Evolutionary conservation across 2,329 filamentous ascomycete genomes (phyloP).

Genomic region (Cytospora piceicola): DNA sequence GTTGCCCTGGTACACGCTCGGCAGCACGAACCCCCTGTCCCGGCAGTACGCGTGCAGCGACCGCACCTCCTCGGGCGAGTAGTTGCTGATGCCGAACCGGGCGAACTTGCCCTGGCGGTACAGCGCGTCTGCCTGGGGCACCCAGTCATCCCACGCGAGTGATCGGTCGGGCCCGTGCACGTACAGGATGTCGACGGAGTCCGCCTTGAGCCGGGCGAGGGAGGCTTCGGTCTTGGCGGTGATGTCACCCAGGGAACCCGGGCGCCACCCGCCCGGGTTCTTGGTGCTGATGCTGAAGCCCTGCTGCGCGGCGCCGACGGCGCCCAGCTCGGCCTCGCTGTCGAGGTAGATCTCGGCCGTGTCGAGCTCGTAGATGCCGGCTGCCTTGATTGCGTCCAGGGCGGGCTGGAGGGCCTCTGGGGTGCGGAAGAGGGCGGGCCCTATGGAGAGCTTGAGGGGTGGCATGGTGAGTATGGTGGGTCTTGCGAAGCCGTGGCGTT

Average conservation of each 20-base stretch:
- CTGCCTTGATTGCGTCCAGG: conserved; percentile 15
- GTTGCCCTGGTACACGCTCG: conserved; percentile 49
- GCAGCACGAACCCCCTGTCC: conserved; percentile 45
- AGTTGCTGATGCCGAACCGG: conserved; percentile 70
- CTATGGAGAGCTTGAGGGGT: conserved; percentile 11
- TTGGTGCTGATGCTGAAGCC: conserved; percentile 27
- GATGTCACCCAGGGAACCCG: conserved; percentile 11
- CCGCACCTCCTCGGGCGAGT: conserved; percentile 72
- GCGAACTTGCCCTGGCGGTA: conserved; percentile 72
- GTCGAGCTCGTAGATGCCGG: conserved; percentile 27
- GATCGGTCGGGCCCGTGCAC: conserved; percentile 29
- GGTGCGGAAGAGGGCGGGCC: neutral
- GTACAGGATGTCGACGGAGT: conserved; percentile 35
- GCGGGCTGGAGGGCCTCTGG: conserved; percentile 7
- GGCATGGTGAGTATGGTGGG: neutral
- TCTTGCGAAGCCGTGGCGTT: neutral
- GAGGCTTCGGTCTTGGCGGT: conserved; percentile 11
- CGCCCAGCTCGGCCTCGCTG: conserved; percentile 27
- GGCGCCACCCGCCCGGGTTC: conserved; percentile 25
- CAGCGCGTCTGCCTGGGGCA: conserved; percentile 63
- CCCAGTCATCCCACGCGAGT: conserved; percentile 46
- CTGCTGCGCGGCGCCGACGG: conserved; percentile 7
- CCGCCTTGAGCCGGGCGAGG: conserved; percentile 23
- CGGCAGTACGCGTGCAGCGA: conserved; percentile 64
- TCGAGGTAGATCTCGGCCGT: conserved; percentile 28